phyloP scores from a whole-genome alignment of 305 asterid species.

The Rubia tinctorum region DNA sequence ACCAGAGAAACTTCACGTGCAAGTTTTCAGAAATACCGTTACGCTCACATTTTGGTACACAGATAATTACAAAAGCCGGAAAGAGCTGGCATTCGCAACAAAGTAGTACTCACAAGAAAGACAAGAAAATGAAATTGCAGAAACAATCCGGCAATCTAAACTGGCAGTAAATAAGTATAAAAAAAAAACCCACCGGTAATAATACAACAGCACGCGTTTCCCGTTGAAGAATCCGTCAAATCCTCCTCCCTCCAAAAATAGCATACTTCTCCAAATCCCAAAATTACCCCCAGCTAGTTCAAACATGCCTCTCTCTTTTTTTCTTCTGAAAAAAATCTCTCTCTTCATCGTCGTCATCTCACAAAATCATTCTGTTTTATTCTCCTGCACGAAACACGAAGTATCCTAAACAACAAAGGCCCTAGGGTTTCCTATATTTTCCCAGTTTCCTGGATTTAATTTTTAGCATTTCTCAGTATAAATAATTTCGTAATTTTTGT shows the following conservation, averaged over 20 bases:
- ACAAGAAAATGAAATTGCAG: background rate
- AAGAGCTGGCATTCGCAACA: background rate
- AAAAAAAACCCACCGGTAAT: background rate
- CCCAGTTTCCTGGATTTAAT: background rate
- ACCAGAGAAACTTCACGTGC: background rate
- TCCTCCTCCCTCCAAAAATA: conserved; percentile 19
- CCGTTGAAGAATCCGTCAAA: conserved; percentile 9
- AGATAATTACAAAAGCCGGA: background rate
- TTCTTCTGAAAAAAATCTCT: conserved; percentile 10
- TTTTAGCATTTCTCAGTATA: too few relatives aligned
- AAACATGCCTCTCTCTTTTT: conserved; percentile 12
- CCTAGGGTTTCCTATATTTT: conserved; percentile 49
- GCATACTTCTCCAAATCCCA: conserved; percentile 1
- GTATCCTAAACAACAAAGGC: conserved; percentile 14
- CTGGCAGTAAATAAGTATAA: conserved; percentile 1
- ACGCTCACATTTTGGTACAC: too few relatives aligned
- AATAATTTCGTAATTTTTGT: too few relatives aligned
- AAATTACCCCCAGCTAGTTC: conserved; percentile 19
- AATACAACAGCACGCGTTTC: conserved; percentile 2
- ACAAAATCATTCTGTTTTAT: conserved; percentile 10
- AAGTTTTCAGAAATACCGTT: background rate
- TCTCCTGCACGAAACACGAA: conserved; percentile 22
- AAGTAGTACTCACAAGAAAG: background rate
- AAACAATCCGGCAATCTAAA: too few relatives aligned
- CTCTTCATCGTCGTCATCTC: conserved; percentile 13